Conservation (phyloP, 768 basidiomycete genomes). For the Mycena epipterygia region DNA sequence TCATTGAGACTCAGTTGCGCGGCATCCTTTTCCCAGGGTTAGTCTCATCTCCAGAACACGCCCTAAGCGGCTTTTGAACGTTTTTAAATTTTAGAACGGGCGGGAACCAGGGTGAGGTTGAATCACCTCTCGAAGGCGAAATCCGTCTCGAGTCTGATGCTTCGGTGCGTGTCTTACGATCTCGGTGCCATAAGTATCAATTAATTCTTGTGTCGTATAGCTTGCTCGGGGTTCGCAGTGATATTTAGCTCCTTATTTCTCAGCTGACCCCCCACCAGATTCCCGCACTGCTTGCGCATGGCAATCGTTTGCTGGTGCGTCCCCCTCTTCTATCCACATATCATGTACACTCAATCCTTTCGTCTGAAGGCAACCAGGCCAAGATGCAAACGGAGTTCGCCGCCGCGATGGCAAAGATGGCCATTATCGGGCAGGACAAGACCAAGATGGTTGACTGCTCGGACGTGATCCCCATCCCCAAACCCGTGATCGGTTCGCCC, state of each 20-base stretch:
- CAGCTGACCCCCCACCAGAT: slow-evolving; percentile 42
- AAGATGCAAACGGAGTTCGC: slow-evolving; percentile 41
- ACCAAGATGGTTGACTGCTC: slow-evolving; percentile 50
- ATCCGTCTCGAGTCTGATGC: slow-evolving; percentile 38
- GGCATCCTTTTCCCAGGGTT: slow-evolving; percentile 43
- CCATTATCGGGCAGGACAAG: slow-evolving; percentile 45
- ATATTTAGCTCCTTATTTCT: slow-evolving; percentile 39
- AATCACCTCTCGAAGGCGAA: slow-evolving; percentile 34
- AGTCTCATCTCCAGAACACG: slow-evolving; percentile 12
- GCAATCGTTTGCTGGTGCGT: slow-evolving; percentile 49
- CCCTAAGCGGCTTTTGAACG: slow-evolving; percentile 37
- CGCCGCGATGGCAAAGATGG: slow-evolving; percentile 49
- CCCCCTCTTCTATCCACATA: background rate
- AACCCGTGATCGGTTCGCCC: slow-evolving; percentile 33
- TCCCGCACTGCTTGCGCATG: slow-evolving; percentile 53
- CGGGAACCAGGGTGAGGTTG: slow-evolving; percentile 38
- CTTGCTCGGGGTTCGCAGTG: slow-evolving; percentile 33
- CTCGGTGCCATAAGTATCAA: background rate
- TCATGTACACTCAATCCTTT: no score
- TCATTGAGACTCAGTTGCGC: slow-evolving; percentile 48
- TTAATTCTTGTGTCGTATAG: slow-evolving; percentile 5
- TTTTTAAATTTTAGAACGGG: slow-evolving; percentile 38
- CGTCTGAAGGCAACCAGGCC: slow-evolving; percentile 37
- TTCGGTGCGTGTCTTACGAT: slow-evolving; percentile 4
- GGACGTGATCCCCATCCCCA: slow-evolving; percentile 48